Evolutionary conservation across 1,284 basidiomycete genomes (phyloP), one percentile per base, ranked within the genome.

Genomic region (Phylloporus sp.): DNA sequence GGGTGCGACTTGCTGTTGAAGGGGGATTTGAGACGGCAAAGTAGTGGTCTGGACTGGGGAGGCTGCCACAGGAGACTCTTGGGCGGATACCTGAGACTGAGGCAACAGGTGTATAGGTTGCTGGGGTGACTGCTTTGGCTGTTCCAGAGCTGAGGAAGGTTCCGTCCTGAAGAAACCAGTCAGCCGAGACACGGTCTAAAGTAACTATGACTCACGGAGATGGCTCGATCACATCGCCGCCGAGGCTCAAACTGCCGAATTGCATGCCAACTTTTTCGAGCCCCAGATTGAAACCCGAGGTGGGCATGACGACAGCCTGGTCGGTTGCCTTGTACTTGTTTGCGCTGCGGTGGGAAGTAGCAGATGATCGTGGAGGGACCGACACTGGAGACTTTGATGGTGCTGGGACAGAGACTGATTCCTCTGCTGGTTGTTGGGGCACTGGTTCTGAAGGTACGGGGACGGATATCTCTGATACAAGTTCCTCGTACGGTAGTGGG

Each of bases 201-300:
- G 22, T 44, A 63, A 29, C 15, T 28, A 53, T 32, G 8, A 80
- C 85, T 71, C 71, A 86, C 85, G 80, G 69, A 65, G 77, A 79
- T 37, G 79, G 67, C 58, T 88, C 86, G 32, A 86, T 69, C 60
- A 83, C 84, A 58, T 91, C 90, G 22, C 87, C 89, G 46, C 85
- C 86, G 39, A 93, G 80, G 73, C 84, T 88, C 67, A 93, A 77
- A 73, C 90, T 92, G 46, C 91, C 91, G 70, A 93, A 93, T 70
- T 93, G 91, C 91, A 93, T 92, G 54, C 91, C 91, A 56, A 92
- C 78, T 74, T 90, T 92, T 74, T 92, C 90, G 32, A 90, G 69
- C 31, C 82, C 82, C 15, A 83, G 74, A 26, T 86, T 84, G 74
- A 89, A 89, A 69, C 76, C 78, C 8, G 78, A 79, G 56, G 81